Conservation (phyloP, 495 filamentous ascomycete genomes). For the Penicillium nucicola region DNA sequence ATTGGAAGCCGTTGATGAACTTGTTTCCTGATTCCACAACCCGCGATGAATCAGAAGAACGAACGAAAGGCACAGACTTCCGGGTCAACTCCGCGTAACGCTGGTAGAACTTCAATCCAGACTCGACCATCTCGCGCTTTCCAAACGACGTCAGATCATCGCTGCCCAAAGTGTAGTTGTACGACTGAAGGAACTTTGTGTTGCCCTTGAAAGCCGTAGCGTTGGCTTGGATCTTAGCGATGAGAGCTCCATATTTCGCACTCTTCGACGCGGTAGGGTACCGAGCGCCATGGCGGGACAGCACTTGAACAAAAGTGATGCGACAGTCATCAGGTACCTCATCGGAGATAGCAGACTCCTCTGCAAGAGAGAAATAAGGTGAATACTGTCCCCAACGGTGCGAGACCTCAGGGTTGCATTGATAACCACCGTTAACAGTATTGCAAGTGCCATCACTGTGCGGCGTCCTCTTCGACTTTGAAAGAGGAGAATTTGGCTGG, state of each 20-base stretch:
- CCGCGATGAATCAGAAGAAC: slow-evolving; percentile 65
- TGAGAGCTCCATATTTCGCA: slow-evolving; percentile 48
- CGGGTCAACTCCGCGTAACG: slow-evolving; percentile 61
- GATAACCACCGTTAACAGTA: slow-evolving; percentile 58
- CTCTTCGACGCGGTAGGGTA: slow-evolving; percentile 68
- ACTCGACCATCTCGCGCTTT: slow-evolving; percentile 68
- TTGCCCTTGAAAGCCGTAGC: slow-evolving; percentile 53
- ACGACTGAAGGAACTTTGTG: slow-evolving; percentile 63
- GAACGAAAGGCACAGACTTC: slow-evolving; percentile 61
- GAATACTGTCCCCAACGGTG: slow-evolving; percentile 87
- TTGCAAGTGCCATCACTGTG: slow-evolving; percentile 46
- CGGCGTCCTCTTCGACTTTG: not conserved
- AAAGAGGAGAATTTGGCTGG: not conserved
- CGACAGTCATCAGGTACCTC: slow-evolving; percentile 60
- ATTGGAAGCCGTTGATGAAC: slow-evolving; percentile 69
- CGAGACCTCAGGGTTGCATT: slow-evolving; percentile 55
- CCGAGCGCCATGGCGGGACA: slow-evolving; percentile 82
- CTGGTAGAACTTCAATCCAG: slow-evolving; percentile 68
- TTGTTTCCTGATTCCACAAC: slow-evolving; percentile 71
- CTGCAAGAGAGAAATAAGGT: slow-evolving; percentile 66
- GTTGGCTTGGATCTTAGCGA: slow-evolving; percentile 58
- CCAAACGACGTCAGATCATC: slow-evolving; percentile 75
- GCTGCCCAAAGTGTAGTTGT: slow-evolving; percentile 68
- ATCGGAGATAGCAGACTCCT: slow-evolving; percentile 54
- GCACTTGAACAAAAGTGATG: slow-evolving; percentile 72